Evolutionary conservation across 345 rosid genomes (phyloP), one percentile per base, ranked within the genome.

Genomic region (Ceriops tagal): DNA sequence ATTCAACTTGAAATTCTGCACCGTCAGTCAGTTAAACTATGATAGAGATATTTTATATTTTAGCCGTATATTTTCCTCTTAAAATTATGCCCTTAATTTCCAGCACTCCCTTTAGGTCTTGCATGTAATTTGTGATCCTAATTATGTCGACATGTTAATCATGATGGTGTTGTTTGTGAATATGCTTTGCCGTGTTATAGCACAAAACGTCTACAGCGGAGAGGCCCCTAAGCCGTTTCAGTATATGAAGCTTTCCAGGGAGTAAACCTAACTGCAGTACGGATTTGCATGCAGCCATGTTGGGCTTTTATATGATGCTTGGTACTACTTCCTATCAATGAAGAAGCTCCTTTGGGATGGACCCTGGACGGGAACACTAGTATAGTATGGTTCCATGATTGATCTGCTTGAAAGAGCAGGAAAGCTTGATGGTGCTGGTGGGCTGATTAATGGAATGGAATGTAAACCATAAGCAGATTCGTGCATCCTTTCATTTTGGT

Each of bases 251-350:
- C 62, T 21, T 68, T 86, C 85, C 1, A 2, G 78, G 85, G 15
- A 73, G 58, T 5, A 75, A 66, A 46, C 96, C 93, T 19, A 88
- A 86, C 78, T 82, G 84, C 60, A 77, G 88, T 34, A 86, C 91
- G 5, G 60, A 51, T 90, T 90, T 72, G 91, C 96, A n/a, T 88
- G 96, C 65, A 88, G 91, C 76, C 91, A 90, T 71, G 89, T 91
- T 0, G 89, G 96, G 55, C 80, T 90, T 3, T 58, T 88, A 20
- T 77, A 86, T 68, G 86, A 85, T 65, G 91, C 93, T 47, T 80
- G 81, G 91, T 51, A 61, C 78, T 74, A 86, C 64, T 82, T 90
- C 76, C 78, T 61, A 62, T 88, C 88, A 1, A 85, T 86, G 93
- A 90, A 82, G 67, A 77, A 74, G 61, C 79, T 83, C 66, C 8